Base-by-base conservation (phyloP, 805 yeast genomes). In the Yamadazyma phyllophila region DNA sequence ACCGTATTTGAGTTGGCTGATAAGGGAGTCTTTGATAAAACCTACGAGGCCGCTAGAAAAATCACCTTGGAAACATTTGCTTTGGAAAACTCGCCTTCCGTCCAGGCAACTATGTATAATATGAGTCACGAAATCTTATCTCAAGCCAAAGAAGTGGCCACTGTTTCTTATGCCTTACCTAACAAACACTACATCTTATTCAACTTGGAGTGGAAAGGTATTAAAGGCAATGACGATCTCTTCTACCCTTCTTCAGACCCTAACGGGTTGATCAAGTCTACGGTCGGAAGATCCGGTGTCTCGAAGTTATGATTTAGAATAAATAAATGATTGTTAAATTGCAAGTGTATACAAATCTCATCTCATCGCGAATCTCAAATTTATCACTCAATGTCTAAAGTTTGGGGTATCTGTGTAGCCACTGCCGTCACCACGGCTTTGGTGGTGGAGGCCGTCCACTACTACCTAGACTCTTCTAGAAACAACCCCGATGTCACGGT, bases 101-200 rank as follows among this genome's bases (percentile, higher is more conserved):
- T 91, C 39, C 97, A 91, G 73, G 96, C 96, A 38, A 91, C 97
- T 48, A 92, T 91, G 96, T 91, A 80, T 76, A 87, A 89, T 76
- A 91, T 91, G 94, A 77, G 87, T 33, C 76, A 81, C 52, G 81
- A 79, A 51, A 88, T 91, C 52, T 76, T 91, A 61, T 73, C 69
- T 41, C 60, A 58, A 42, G 84, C 80, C 45, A 74, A 82, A 2
- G 72, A 72, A 48, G 74, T 91, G 45, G 77, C 72, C 51, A 73
- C 74, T 36, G 96, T 90, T 30, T 66, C 83, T 43, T 90, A 88
- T 66, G 70, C 78, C 36, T 78, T 91, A 60, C 97, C 97, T 60
- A 91, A 91, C 78, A 91, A 88, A 71, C 97, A 91, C 67, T 91
- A 85, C 73, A 81, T 91, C 63, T 76, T 88, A 63, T 77, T 82